Percentiles rank a stretch among this genome's conserved stretches.
These are phyloP conservation scores for Beauveria sp. DNA, from an alignment of 2,329 filamentous ascomycete species.

Conservation along the genomic window DNA sequence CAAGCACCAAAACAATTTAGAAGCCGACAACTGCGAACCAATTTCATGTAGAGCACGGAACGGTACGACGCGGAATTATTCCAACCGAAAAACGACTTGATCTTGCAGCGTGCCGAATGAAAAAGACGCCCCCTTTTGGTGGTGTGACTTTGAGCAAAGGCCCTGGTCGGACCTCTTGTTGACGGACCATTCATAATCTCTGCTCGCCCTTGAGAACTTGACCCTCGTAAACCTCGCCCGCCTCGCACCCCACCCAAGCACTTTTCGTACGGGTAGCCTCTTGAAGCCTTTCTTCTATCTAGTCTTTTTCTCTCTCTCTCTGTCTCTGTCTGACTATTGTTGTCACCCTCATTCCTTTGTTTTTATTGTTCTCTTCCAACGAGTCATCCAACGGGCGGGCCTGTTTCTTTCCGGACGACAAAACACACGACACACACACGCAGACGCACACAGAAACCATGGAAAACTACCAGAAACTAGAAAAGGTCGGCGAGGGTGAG, in stretches of 20 bases:
- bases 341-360: neutral
- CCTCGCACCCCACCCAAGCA: slow-evolving; percentile 2
- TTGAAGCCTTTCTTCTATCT: neutral
- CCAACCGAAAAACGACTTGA: neutral
- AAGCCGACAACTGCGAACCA: neutral
- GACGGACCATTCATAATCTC: neutral
- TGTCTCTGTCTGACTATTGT: neutral
- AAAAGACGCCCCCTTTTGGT: neutral
- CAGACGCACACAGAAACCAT: slow-evolving; percentile 37
- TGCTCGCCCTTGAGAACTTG: neutral
- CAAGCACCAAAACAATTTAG: neutral
- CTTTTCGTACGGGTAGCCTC: slow-evolving; percentile 1
- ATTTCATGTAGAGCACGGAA: neutral
- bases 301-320: neutral
- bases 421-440: slow-evolving; percentile 11
- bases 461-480: slow-evolving; percentile 95
- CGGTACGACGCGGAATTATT: neutral
- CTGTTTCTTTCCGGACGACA: neutral
- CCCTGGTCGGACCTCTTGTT: neutral
- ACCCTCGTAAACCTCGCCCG: slow-evolving; percentile 4
- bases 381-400: slow-evolving; percentile 4
- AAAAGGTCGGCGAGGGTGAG: slow-evolving; percentile 92
- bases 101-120: neutral
- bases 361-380: neutral
- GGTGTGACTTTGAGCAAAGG: neutral